These are phyloP conservation scores for Microthyrium microscopicum DNA, from an alignment of 2,329 filamentous ascomycete genomes.

Conservation along the genomic window DNA sequence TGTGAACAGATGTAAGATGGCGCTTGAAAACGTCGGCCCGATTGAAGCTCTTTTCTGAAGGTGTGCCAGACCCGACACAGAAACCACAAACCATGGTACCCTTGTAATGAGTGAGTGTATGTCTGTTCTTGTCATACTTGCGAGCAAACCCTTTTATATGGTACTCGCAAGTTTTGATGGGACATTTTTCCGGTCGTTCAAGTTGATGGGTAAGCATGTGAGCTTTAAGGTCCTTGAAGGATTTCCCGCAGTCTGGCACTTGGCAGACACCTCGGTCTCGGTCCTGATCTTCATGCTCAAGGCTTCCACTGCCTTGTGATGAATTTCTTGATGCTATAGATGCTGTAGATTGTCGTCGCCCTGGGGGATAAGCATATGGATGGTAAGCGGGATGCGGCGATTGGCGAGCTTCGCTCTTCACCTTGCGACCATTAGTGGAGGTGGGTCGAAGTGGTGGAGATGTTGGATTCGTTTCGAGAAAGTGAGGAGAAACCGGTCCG, in stretches of 20 bases:
- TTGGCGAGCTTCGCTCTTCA: slow-evolving; percentile 23
- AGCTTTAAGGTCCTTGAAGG: slow-evolving; percentile 82
- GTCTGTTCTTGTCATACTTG: slow-evolving; percentile 93
- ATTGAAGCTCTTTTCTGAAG: slow-evolving; percentile 90
- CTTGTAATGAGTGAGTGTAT: slow-evolving; percentile 91
- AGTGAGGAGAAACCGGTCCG: slow-evolving; percentile 24
- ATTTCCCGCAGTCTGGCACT: slow-evolving; percentile 65
- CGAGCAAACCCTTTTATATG: slow-evolving; percentile 82
- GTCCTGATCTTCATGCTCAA: slow-evolving; percentile 36
- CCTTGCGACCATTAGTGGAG: slow-evolving; percentile 26
- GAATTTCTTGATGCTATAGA: slow-evolving; percentile 51
- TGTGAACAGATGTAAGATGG: slow-evolving; percentile 77
- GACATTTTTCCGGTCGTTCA: slow-evolving; percentile 86
- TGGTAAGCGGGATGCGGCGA: slow-evolving; percentile 45
- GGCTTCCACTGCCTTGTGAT: slow-evolving; percentile 32
- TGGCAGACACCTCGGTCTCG: slow-evolving; percentile 56
- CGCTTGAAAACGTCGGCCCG: slow-evolving; percentile 91
- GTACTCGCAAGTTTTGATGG: slow-evolving; percentile 82
- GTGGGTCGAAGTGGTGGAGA: slow-evolving; percentile 48
- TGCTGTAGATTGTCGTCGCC: slow-evolving; percentile 50
- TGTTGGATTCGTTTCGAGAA: slow-evolving; percentile 30
- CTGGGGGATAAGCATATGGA: slow-evolving; percentile 29
- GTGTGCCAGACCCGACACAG: slow-evolving; percentile 74
- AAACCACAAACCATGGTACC: slow-evolving; percentile 95
- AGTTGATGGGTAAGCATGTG: slow-evolving; percentile 90